Evolutionary conservation across 495 filamentous ascomycete species (phyloP), one percentile per base, ranked within the genome.

Genomic region (Chaetomium fimeti): DNA sequence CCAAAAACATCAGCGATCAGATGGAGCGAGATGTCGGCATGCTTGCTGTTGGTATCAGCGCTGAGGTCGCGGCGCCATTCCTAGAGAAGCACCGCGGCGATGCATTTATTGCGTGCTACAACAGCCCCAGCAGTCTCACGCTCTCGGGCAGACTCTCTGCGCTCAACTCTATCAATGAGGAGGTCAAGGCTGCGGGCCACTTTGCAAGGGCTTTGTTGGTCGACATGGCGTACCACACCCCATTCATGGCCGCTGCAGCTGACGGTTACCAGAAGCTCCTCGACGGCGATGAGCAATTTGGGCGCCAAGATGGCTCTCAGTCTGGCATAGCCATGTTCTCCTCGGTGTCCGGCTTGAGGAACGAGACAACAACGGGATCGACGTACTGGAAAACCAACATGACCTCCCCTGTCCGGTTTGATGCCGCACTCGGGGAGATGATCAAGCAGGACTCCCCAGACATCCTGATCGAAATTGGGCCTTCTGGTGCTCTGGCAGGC

Each of bases 41-140:
- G 84, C 36, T 84, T 22, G 84, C 83, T 0, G 79, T 77, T 24
- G 82, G 78, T 0, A 71, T 83, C 0, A 72, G 72, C 25, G 71
- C 72, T 0, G 63, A 66, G 1, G 66, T 70, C 3, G 56, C 57
- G 15, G 42, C n/a, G 47, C 38, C 18, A 2, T 69, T 36, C 57
- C 15, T 63, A 0, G 45, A 57, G 49, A 42, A 61, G 0, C 49
- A 66, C 20, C 56, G 66, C 29, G 18, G 18, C 49, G 57, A 57
- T 28, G 20, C 43, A n/a, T 47, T 32, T 16, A 72, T 86, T 25
- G 83, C 81, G 5, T 85, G 82, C 59, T 69, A 76, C 42, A 86
- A 66, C 53, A 77, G 76, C 8, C 69, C 78, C 0, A 52, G 68
- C 0, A 80, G 77, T 27, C 67, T 81, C 0, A 85, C 83, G 0